These are phyloP conservation scores for Piromyces finnis DNA, from an alignment of 192 early-diverging fungal species.

Conservation along the genomic window DNA sequence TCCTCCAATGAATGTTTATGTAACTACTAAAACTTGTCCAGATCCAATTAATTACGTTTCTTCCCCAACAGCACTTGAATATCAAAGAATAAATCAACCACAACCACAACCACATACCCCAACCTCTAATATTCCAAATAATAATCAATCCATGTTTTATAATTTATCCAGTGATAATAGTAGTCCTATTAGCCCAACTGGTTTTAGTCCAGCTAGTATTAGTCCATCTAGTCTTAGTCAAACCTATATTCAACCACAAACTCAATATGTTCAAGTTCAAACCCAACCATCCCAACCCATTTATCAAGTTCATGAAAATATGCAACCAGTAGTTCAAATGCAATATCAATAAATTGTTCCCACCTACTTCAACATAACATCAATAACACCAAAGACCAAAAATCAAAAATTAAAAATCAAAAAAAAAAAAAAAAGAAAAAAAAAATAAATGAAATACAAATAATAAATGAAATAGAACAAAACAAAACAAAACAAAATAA, in stretches of 20 bases:
- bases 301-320: neutral
- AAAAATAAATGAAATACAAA: neutral
- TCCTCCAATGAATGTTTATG: neutral
- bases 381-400: neutral
- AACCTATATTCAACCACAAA: neutral
- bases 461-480: neutral
- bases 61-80: neutral
- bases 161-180: neutral
- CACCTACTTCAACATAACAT: too few species aligned
- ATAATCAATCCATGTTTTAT: neutral
- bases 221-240: neutral
- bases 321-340: neutral
- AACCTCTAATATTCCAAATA: neutral
- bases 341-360: neutral
- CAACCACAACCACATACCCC: neutral
- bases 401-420: neutral
- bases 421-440: neutral
- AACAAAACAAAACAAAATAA: neutral
- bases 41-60: neutral
- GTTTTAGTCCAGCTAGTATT: neutral
- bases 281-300: neutral
- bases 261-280: neutral
- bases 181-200: neutral
- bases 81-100: neutral
- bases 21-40: neutral